Conservation (phyloP, 192 early-diverging fungal species). For the Dissophora globulifera region DNA sequence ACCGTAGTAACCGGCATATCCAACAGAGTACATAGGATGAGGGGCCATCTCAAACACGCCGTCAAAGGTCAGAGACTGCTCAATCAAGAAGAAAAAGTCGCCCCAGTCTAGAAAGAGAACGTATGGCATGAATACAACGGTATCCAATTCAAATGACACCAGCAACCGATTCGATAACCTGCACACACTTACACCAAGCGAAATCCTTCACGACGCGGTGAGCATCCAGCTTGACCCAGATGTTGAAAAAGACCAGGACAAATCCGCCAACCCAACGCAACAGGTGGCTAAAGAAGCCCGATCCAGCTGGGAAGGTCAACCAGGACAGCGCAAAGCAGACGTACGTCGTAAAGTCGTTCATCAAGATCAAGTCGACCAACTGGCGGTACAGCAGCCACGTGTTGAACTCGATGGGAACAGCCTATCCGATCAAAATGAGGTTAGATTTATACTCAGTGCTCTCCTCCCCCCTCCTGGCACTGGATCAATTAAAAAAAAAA, state of each 20-base stretch:
- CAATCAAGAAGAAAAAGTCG: conserved; percentile 97
- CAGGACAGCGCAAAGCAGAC: conserved; percentile 83
- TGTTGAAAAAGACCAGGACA: conserved; percentile 87
- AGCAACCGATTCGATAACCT: no score
- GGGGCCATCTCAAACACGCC: conserved; percentile 97
- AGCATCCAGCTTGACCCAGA: conserved; percentile 97
- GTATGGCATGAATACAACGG: no score
- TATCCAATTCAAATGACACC: no score
- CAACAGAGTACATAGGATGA: conserved; percentile 99
- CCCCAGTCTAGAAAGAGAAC: conserved; percentile 86
- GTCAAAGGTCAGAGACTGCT: conserved; percentile 91
- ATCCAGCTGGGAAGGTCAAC: conserved; percentile 77
- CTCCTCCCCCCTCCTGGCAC: no score
- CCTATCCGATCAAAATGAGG: conserved; percentile 47
- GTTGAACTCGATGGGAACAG: conserved; percentile 94
- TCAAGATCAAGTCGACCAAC: conserved; percentile 90
- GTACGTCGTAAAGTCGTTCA: conserved; percentile 93
- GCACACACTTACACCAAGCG: conserved; percentile 87
- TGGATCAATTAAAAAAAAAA: no score
- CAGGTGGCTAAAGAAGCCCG: conserved; percentile 70
- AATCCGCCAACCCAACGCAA: conserved; percentile 82
- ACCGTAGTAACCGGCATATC: conserved; percentile 97
- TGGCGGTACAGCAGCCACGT: conserved; percentile 96
- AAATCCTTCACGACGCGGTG: conserved; percentile 96
- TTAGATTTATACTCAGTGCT: no score